Evolutionary conservation across 177 flowering plant genomes (phyloP), one percentile per base, ranked within the genome.

Genomic region (Vitis hybrid): DNA sequence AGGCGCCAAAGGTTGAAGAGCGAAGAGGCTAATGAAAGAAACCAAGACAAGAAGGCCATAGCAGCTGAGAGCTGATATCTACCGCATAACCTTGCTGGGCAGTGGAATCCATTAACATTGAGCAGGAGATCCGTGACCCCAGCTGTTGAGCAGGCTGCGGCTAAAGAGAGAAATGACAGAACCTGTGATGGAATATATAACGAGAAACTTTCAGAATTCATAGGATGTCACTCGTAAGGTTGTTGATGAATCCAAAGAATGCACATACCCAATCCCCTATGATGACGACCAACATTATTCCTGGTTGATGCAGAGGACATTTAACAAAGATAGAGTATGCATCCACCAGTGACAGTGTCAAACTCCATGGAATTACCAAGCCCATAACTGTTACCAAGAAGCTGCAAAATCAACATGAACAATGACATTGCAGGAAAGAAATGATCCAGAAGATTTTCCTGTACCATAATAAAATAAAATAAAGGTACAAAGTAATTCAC

Each of bases 41-140:
- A 83, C 92, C 94, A 93, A 70, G 93, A 88, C 74, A 91, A 73
- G 81, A 93, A 93, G 18, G 94, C 91, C 92, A 89, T 87, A 15
- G 86, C 85, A 1, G 90, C 90, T 5, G 97, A 91, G 2, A 93
- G 71, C 76, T 87, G 88, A 74, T 87, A 88, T 79, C 92, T 81
- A 57, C 67, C 73, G 73, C 97, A 89, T n/a, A 82, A 51, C 76
- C 78, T 87, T 2, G 67, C 66, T 7, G 76, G 78, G 68, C 97
- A 93, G 69, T 72, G 71, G 3, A 76, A 48, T 1, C 71, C 71
- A 26, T 71, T 84, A 4, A 76, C 67, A 45, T 76, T 64, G 10
- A 77, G 75, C 65, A 89, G 69, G 52, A 87, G 56, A 76, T 83
- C 79, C 3, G 88, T 72, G 16, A 86, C 92, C 50, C 93, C 80